These are phyloP conservation scores for Xylariomycetidae sp. DNA, from an alignment of 2,329 filamentous ascomycete genomes.

Conservation along the genomic window DNA sequence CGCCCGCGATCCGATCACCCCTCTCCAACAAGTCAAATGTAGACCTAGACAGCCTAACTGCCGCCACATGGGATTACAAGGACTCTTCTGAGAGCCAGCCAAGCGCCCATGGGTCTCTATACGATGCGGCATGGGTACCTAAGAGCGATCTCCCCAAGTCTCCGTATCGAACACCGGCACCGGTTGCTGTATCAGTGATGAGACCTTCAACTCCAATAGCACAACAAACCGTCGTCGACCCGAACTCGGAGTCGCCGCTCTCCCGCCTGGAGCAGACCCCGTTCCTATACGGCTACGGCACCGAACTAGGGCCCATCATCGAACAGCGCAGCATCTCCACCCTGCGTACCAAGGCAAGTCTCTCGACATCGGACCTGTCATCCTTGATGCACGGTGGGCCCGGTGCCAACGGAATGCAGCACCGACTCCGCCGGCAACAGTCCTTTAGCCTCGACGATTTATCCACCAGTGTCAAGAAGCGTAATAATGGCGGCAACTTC, in stretches of 20 bases:
- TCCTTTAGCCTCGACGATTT: conserved; percentile 32
- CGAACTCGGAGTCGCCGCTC: conserved; percentile 24
- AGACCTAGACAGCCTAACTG: conserved; percentile 4
- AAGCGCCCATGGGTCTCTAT: conserved; percentile 32
- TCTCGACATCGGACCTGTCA: conserved; percentile 24
- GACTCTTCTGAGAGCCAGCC: conserved; percentile 34
- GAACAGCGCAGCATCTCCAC: conserved; percentile 35
- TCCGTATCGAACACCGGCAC: conserved; percentile 15
- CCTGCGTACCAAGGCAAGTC: conserved; percentile 21
- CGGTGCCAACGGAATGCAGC: conserved; percentile 6
- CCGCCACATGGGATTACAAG: conserved; percentile 26
- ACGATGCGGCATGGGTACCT: conserved; percentile 32
- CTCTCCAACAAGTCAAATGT: conserved; percentile 23
- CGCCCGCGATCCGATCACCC: conserved; percentile 13
- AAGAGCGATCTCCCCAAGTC: conserved; percentile 21
- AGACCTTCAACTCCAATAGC: too few relatives aligned
- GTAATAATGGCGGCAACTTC: too few relatives aligned
- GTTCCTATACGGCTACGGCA: conserved; percentile 36
- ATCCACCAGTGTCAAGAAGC: too few relatives aligned
- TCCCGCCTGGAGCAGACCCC: conserved; percentile 24
- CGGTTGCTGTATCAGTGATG: too few relatives aligned
- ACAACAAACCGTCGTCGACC: conserved; percentile 14
- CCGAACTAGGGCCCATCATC: conserved; percentile 34
- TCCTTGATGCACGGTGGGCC: conserved; percentile 21
- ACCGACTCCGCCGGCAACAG: conserved; percentile 21